These are phyloP conservation scores for Geotrichum cucujoidarum DNA, from an alignment of 1,139 yeast genomes.

Conservation along the genomic window DNA sequence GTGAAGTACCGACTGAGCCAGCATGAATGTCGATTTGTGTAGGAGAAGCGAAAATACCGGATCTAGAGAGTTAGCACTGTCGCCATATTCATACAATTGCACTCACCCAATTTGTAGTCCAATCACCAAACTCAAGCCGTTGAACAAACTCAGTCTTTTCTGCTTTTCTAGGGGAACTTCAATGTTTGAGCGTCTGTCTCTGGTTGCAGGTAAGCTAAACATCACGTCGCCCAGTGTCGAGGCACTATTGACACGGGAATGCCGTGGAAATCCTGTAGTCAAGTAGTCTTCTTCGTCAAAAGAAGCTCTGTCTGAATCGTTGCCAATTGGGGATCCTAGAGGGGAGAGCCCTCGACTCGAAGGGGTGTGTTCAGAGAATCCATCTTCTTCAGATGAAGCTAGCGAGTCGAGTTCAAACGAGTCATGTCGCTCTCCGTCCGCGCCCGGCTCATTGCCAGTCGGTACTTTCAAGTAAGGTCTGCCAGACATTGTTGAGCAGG, in stretches of 20 bases:
- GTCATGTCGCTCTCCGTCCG: constrained; percentile 22
- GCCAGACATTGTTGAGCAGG: constrained; percentile 5
- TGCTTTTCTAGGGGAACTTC: constrained; percentile 35
- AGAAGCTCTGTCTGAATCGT: constrained; percentile 13
- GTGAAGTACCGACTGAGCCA: constrained; percentile 40
- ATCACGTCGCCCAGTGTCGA: constrained; percentile 33
- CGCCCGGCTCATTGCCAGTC: constrained; percentile 5
- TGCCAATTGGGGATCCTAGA: constrained; percentile 19
- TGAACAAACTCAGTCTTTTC: constrained; percentile 35
- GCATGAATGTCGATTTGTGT: constrained; percentile 38
- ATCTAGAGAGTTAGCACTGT: constrained; percentile 18
- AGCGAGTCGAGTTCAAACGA: constrained; percentile 37
- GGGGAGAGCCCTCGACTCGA: constrained; percentile 30
- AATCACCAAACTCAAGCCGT: constrained; percentile 41
- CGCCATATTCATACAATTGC: neutral
- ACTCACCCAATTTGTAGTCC: constrained; percentile 40
- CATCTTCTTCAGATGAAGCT: constrained; percentile 34
- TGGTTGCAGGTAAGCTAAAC: constrained; percentile 32
- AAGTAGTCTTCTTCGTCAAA: constrained; percentile 17
- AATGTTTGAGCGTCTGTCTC: constrained; percentile 25
- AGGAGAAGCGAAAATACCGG: constrained; percentile 44
- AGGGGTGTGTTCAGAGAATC: constrained; percentile 21
- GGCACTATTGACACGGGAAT: constrained; percentile 25
- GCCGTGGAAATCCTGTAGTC: constrained; percentile 6
- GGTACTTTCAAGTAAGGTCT: constrained; percentile 8